These are phyloP conservation scores for Colletotrichum higginsianum DNA, from an alignment of 2,329 filamentous ascomycete species.

Conservation along the genomic window DNA sequence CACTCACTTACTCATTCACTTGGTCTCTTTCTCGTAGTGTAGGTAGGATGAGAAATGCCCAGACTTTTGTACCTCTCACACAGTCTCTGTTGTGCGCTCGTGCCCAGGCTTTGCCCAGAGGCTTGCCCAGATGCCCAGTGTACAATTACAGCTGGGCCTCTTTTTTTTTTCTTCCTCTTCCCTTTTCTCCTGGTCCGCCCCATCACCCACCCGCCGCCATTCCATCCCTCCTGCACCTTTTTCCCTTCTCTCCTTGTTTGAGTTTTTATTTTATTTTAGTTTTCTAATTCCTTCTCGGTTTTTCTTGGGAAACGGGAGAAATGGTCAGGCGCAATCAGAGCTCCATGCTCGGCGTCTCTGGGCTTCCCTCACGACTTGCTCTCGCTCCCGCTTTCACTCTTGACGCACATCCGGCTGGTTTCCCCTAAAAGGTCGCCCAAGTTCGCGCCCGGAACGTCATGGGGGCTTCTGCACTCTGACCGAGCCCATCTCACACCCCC, in stretches of 20 bases:
- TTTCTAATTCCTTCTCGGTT: constrained; percentile 14
- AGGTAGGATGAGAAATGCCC: neutral
- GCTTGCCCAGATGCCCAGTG: constrained; percentile 8
- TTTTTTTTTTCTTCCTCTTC: neutral
- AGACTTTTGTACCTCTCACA: neutral
- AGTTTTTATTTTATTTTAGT: neutral
- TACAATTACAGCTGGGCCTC: constrained; percentile 1
- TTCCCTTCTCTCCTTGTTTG: neutral
- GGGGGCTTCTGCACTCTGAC: constrained; percentile 11
- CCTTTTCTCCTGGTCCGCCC: neutral
- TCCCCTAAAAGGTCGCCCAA: constrained; percentile 16
- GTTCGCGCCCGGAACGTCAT: constrained; percentile 20
- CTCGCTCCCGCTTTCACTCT: neutral
- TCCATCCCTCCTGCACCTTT: neutral
- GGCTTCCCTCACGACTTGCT: constrained; percentile 21
- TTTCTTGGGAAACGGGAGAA: constrained; percentile 24
- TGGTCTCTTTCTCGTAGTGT: neutral
- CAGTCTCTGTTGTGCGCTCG: neutral
- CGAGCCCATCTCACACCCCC: neutral
- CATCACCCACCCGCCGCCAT: neutral
- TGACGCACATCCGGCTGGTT: no score
- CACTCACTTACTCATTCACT: neutral
- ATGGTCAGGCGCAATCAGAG: constrained; percentile 33
- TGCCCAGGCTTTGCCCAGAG: constrained; percentile 12
- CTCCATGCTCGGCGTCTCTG: constrained; percentile 33